Conservation (phyloP, 306 rosid species). For the Cucurbita argyrosperma region DNA sequence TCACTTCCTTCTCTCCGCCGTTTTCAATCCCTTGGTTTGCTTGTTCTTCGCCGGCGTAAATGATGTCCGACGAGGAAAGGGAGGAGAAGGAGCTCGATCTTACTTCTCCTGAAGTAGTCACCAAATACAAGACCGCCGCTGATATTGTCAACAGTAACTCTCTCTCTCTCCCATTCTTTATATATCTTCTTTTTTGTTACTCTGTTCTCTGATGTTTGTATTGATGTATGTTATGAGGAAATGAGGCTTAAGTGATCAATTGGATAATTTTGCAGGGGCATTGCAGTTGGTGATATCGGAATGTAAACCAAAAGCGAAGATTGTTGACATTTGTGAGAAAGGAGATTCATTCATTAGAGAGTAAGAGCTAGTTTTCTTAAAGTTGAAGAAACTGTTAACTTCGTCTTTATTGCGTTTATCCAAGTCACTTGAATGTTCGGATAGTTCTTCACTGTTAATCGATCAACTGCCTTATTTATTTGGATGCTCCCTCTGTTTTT, state of each 20-base stretch:
- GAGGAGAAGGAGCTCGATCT: conserved; percentile 99
- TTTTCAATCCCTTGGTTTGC: neutral
- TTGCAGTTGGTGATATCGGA: conserved; percentile 60
- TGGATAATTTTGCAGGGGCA: conserved; percentile 48
- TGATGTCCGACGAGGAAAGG: conserved; percentile 95
- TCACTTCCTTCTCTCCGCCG: conserved; percentile 3
- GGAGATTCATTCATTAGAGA: conserved; percentile 83
- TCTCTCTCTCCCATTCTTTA: neutral
- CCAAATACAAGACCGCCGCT: conserved; percentile 92
- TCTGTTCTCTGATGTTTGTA: neutral
- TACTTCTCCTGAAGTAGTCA: conserved; percentile 84
- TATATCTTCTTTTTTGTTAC: neutral
- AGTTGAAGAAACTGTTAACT: neutral
- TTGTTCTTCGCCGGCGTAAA: neutral
- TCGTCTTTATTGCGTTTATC: neutral
- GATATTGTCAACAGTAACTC: conserved; percentile 75
- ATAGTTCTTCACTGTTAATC: neutral
- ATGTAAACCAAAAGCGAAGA: conserved; percentile 76
- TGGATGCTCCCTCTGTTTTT: neutral
- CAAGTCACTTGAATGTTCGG: neutral
- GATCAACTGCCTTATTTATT: neutral
- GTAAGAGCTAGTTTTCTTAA: conserved; percentile 23
- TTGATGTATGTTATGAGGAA: neutral
- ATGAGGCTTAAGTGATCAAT: neutral
- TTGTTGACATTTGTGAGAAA: conserved; percentile 81